Base-by-base conservation (phyloP, 2,329 filamentous ascomycete genomes). In the Aspergillus amoenus region DNA sequence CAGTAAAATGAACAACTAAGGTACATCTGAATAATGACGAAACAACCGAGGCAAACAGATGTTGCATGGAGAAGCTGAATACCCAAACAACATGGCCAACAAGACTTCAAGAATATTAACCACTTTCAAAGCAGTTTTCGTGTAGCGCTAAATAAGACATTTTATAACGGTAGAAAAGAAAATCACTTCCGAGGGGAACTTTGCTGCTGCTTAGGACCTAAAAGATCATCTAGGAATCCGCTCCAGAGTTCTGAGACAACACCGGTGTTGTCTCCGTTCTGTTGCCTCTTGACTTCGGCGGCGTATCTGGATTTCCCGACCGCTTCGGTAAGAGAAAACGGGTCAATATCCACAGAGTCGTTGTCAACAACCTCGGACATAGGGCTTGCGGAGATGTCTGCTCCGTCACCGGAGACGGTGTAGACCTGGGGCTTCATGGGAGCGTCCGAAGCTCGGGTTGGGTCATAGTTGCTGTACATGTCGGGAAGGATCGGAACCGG, bases 301-400 rank as follows among this genome's bases (percentile, higher is more conserved):
- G 70, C 72, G 21, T 70, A 61, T 39, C 71, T 75, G 58, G 68
- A 75, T 60, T 69, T 73, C 48, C 65, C 71, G 18, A 83, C 78
- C 12, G 74, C 70, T 59, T 82, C 80, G 21, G 82, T 82, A 68
- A 86, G 73, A 42, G 79, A 79, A 67, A 82, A 81, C 40, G 82
- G 82, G 64, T 84, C 81, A 51, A 86, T 80, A 37, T 84, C 80
- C 44, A 83, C 71, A 12, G 79, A 73, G 68, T 81, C 77, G 59
- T 82, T 83, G 66, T 87, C 84, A 18, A 80, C 77, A 17, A 84
- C 78, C 61, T 87, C 84, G 53, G 78, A 79, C 77, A 87, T 79
- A 49, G 84, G 79, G 60, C 81, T 80, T 57, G 81, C 78, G 53
- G 76, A 70, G 64, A 80, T 74, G 58, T 82, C 71, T 37, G 68